Evolutionary conservation across 208 protist species (phyloP), one percentile per base, ranked within the genome.

Genomic region (Trypanosoma conorhini): DNA sequence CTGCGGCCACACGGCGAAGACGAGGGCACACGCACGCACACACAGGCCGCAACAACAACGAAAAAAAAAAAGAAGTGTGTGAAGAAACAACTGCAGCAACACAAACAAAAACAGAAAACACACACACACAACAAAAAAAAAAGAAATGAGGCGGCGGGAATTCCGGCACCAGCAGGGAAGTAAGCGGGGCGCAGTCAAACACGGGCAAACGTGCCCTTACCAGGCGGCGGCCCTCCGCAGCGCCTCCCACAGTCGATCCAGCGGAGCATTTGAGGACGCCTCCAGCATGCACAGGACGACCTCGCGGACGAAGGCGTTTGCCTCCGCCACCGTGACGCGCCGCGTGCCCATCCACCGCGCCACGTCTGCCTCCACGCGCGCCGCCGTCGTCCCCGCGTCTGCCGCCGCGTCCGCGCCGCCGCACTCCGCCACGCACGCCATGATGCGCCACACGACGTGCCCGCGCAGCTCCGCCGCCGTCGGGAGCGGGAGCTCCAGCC

Each of bases 401-500:
- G 67, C 31, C 19, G 51, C 33, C n/a, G 57, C 26, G 17, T 31
- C 19, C 10, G 26, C 21, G 38, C 26, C 69, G 59, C 15, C 38
- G 33, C 38, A 67, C 21, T 60, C 44, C 3, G 0, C 35, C 35
- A 70, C 26, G 35, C 51, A 57, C 24, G 54, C 42, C 24, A 69
- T 4, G 1, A 83, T 8, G 10, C 74, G 74, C 30, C 28, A 19
- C 40, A 68, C 62, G 26, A 77, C 67, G 55, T 74, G 40, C 13
- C n/a, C 51, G 0, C 24, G 64, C 40, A 76, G 50, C 38, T 55
- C 50, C 31, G 62, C 46, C 7, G 58, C 7, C 17, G 65, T 63
- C 38, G 91, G 83, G 10, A 48, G 48, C 1, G 50, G 51, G 1
- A 96, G 80, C 9, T 67, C 59, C 22, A 96, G 70, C 75, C 96